These are phyloP conservation scores for Fusarium lyarnte DNA, from an alignment of 2,329 filamentous ascomycete species.

Conservation along the genomic window DNA sequence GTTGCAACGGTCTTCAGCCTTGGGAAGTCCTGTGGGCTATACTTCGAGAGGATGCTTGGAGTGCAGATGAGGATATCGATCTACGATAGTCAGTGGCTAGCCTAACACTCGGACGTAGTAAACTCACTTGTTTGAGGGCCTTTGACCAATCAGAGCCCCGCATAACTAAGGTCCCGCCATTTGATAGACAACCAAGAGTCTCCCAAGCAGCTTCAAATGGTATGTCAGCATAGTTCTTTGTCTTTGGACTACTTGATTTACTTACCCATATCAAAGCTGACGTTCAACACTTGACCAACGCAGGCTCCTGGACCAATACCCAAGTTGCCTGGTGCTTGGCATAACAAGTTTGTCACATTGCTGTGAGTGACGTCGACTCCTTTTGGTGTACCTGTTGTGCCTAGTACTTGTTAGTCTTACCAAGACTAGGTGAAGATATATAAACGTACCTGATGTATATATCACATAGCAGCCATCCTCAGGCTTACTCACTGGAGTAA, in stretches of 20 bases:
- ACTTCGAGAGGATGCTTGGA: conserved; percentile 63
- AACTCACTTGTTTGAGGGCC: conserved; percentile 54
- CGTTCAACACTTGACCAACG: conserved; percentile 65
- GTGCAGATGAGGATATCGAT: conserved; percentile 66
- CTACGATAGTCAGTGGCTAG: conserved; percentile 38
- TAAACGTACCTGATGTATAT: conserved; percentile 60
- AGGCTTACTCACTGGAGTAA: not conserved
- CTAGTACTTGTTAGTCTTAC: conserved; percentile 28
- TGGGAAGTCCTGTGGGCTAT: conserved; percentile 55
- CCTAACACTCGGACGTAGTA: fast-evolving
- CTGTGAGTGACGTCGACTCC: conserved; percentile 66
- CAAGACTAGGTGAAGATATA: fast-evolving
- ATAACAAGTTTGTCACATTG: conserved; percentile 65
- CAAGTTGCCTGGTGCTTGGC: conserved; percentile 60
- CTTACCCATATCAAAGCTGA: conserved; percentile 70
- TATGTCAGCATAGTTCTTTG: fast-evolving
- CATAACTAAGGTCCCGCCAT: conserved; percentile 64
- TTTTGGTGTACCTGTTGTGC: conserved; percentile 67
- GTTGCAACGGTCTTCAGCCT: conserved; percentile 63
- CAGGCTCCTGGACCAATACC: conserved; percentile 59
- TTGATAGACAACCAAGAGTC: conserved; percentile 63
- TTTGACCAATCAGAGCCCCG: conserved; percentile 60
- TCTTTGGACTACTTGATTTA: not conserved
- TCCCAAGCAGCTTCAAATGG: conserved; percentile 63
- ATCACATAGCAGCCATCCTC: conserved; percentile 59